These are phyloP conservation scores for Ogataea dorogensis DNA, from an alignment of 805 yeast species.

Conservation along the genomic window DNA sequence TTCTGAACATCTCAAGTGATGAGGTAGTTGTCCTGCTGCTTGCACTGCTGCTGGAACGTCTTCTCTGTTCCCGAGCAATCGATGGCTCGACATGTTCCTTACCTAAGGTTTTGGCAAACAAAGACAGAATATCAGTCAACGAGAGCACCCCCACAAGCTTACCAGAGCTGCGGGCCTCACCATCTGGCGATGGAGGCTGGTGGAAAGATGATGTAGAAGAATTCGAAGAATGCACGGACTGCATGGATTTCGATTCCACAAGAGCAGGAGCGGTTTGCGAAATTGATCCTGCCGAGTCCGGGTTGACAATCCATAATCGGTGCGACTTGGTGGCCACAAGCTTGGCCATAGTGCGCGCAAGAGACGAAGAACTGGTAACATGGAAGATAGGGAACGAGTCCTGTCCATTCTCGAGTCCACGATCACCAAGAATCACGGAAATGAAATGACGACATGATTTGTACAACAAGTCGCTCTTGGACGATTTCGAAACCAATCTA, in stretches of 20 bases:
- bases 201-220: slow-evolving; percentile 18
- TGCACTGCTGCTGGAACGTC: slow-evolving; percentile 51
- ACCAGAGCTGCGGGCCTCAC: slow-evolving; percentile 59
- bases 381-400: slow-evolving; percentile 97
- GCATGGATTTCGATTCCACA: slow-evolving; percentile 13
- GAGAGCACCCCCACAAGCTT: slow-evolving; percentile 89
- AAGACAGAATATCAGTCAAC: slow-evolving; percentile 81
- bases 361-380: slow-evolving; percentile 72
- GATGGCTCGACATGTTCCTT: slow-evolving; percentile 72
- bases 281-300: slow-evolving; percentile 29
- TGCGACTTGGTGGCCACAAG: slow-evolving; percentile 94
- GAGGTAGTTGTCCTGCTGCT: slow-evolving; percentile 36
- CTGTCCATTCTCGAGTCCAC: slow-evolving; percentile 92
- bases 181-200: slow-evolving; percentile 22
- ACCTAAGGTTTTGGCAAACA: slow-evolving; percentile 75
- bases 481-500: slow-evolving; percentile 78
- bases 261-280: slow-evolving; percentile 20
- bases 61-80: slow-evolving; percentile 83
- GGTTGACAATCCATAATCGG: slow-evolving; percentile 81
- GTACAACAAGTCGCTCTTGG: slow-evolving; percentile 79
- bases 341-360: slow-evolving; percentile 90
- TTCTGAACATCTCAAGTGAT: slow-evolving; percentile 43
- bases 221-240: no score
- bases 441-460: slow-evolving; percentile 86
- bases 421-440: slow-evolving; percentile 76